Base-by-base conservation (phyloP, 73 alveolate genomes). In the Blepharisma stoltei region DNA sequence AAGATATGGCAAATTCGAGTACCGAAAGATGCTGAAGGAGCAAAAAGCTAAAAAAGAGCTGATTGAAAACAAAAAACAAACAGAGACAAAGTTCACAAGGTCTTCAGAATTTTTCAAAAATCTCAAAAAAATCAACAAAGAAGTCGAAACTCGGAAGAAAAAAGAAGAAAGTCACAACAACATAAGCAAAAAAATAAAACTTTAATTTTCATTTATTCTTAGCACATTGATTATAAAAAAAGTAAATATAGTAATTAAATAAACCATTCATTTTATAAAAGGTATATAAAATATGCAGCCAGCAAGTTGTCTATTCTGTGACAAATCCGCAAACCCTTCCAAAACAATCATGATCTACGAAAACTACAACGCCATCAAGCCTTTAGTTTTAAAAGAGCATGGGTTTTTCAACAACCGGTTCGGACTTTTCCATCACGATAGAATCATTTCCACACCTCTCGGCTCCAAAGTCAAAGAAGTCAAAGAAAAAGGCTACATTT, bases 401-500 rank as follows among this genome's bases (percentile, higher is more conserved):
- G 18, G 46, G 23, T 14, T 60, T 8, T 25, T 60, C 37, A 60
- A 60, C 46, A 60, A 60, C 73, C 38, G 73, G 46, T 60, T 14
- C 46, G 73, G 73, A 2, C 73, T 14, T 14, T 60, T 60, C 73
- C 14, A 14, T 60, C 73, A 60, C 46, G 73, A 60, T 14, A 9
- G 18, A 18, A 8, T 60, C 0, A 11, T 60, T 25, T 20, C 38
- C 5, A 25, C 38, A 2, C 49, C 38, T n/a, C 38, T 60, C 2
- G 14, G 46, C 38, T 20, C 49, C 46, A 60, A 60, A 25, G 37
- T 14, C 5, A n/a, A 14, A 25, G 73, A 60, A 8, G 18, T 60
- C 53, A 77, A 71, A 70, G 87, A 76, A 0, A 86, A 71, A 52
- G 93, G 90, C 14, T 87, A 67, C 67, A 78, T 89, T 21, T 71